Base-by-base conservation (phyloP, 208 protist genomes). In the Angomonas ambiguus region DNA sequence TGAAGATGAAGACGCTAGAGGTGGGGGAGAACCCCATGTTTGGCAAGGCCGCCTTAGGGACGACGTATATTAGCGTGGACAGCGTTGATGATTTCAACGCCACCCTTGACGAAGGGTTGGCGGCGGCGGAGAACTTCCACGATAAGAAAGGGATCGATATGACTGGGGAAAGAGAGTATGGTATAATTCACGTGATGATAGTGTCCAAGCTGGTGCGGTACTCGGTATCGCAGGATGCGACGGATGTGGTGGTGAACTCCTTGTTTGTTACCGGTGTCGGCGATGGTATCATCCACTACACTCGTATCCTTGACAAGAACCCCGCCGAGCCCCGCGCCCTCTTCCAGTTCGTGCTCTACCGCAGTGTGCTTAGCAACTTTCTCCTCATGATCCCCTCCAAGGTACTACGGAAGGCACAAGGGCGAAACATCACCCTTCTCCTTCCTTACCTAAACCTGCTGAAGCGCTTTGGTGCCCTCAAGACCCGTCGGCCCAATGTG, bases 301-400 rank as follows among this genome's bases (percentile, higher is more conserved):
- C 72, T 22, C 82, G 85, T 51, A 92, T 92, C 57, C 45, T 92
- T 1, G 85, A 92, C 75, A 92, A 92, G 72, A 92, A 92, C 75
- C 85, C 85, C 0, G 85, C 85, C 34, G 82, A 92, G 77, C 85
- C 82, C 20, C 79, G 85, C 8, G 75, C 79, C 32, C 72, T 92
- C 55, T 92, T 87, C 66, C 83, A 92, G 71, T 85, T 82, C 22
- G 85, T 76, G 2, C 62, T 92, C 27, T 80, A 87, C 60, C 76
- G 85, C 72, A 78, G 79, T 60, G 69, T 83, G 35, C 72, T 84
- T 66, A 79, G 74, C 25, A 78, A 69, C 22, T 77, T 78, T 0
- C 60, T 92, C 31, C 74, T 92, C 57, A 83, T 77, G 16, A 51
- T 59, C 27, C 53, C 27, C 27, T 10, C 30, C 27, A 3, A 6